These are phyloP conservation scores for Termitomyces sp. DNA, from an alignment of 768 basidiomycete species.

Conservation along the genomic window DNA sequence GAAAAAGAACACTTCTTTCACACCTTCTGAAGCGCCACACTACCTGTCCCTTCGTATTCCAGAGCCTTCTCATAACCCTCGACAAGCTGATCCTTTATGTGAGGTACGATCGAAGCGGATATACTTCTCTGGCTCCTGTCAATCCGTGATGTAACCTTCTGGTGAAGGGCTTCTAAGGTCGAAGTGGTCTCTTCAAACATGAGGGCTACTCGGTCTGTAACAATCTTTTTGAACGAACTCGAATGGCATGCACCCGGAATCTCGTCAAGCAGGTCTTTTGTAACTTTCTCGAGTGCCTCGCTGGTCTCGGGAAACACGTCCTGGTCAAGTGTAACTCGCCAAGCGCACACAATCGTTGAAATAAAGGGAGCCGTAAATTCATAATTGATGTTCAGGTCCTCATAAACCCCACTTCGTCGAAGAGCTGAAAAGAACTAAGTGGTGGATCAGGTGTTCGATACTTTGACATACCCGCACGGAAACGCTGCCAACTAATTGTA, in stretches of 20 bases:
- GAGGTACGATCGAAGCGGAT: not conserved
- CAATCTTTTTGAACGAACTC: not conserved
- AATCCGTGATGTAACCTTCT: not conserved
- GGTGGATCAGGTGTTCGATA: too few species aligned
- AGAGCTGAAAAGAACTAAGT: not conserved
- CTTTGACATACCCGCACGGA: constrained; percentile 1
- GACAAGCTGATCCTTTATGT: not conserved
- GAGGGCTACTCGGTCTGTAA: not conserved
- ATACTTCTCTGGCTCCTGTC: not conserved
- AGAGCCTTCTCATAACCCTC: not conserved
- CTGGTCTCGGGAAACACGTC: constrained; percentile 1
- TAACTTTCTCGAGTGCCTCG: not conserved
- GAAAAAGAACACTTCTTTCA: not conserved
- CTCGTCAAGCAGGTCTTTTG: not conserved
- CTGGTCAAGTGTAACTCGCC: not conserved
- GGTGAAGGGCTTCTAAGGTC: not conserved
- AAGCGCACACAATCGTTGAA: not conserved
- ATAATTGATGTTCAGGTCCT: not conserved
- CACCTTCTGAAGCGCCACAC: not conserved
- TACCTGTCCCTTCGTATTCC: not conserved
- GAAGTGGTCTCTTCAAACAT: not conserved
- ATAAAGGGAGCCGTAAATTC: not conserved
- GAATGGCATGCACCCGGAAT: not conserved
- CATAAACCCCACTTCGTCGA: not conserved
- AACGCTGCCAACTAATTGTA: not conserved